Evolutionary conservation across 345 rosid species (phyloP), one percentile per base, ranked within the genome.

Genomic region (Pistacia integerrima): DNA sequence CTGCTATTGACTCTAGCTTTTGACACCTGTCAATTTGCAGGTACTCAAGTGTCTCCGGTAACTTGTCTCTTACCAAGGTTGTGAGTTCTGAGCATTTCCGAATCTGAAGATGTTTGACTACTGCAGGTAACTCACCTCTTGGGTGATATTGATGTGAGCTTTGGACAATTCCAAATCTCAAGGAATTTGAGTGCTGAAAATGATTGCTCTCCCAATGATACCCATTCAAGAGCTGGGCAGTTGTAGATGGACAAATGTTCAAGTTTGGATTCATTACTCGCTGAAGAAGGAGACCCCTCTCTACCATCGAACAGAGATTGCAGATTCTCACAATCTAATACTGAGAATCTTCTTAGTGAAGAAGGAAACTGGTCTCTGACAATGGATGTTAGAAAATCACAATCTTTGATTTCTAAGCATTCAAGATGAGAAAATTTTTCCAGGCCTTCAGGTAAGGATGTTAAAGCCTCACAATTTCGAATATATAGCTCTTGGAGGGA

Each of bases 1-100:
- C 22, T 16, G 17, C 59, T 56, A 56, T 56, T 16, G 59, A 56
- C 16, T 56, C 59, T n/a, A 56, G 22, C 59, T 16, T 56, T 56
- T 5, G 59, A 16, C 59, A 11, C 5, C 17, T n/a, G 6, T 5
- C n/a, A 56, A 56, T 17, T 5, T 11, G 16, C 5, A 56, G 61
- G 61, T 57, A 8, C n/a, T 57, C 28, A n/a, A 57, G 61, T 20
- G 61, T 17, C 8, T 18, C 61, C 16, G 61, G 72, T 28, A 68
- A 17, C 38, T 22, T 57, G 46, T 11, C 57, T 20, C 1, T 13
- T 22, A 52, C 5, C 38, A 66, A 10, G 18, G 36, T 13, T 64
- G 55, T 77, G 36, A 80, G 54, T 72, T 64, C 65, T 0, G 70
- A 46, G 51, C 82, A 80, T 57, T 51, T 10, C 30, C 14, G 11